A percentile compares a stretch with the other conserved stretches of the same genome.
These are phyloP conservation scores for Neoascochyta sp. DNA, from an alignment of 2,329 filamentous ascomycete species.

Conservation along the genomic window DNA sequence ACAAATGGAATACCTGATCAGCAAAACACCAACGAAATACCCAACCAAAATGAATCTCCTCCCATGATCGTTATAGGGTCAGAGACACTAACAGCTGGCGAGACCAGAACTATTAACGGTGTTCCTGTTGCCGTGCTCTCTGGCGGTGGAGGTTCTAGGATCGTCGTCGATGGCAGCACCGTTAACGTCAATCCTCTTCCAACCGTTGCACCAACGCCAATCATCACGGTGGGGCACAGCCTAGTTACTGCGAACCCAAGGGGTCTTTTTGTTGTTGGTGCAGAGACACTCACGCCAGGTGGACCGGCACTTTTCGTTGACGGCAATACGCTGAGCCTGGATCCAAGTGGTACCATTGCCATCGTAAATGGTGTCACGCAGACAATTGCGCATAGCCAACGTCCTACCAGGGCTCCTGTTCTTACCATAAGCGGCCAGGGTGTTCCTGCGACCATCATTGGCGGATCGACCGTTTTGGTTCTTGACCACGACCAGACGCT, in stretches of 20 bases:
- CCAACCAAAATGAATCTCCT: too few relatives aligned
- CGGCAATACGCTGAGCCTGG: constrained; percentile 35
- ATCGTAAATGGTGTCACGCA: constrained; percentile 36
- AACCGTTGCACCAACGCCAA: constrained; percentile 10
- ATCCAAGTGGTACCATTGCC: constrained; percentile 35
- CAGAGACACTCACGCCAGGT: constrained; percentile 33
- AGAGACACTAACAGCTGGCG: constrained; percentile 27
- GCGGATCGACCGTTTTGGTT: constrained; percentile 23
- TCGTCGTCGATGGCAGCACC: constrained; percentile 30
- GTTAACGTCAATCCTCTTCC: constrained; percentile 18
- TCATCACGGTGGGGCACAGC: constrained; percentile 24
- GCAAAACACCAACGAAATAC: too few relatives aligned
- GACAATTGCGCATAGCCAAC: constrained; percentile 19
- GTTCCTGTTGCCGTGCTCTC: constrained; percentile 26
- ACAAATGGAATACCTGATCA: constrained; percentile 5
- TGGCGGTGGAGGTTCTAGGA: constrained; percentile 16
- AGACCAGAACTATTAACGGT: constrained; percentile 31
- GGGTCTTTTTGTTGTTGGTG: constrained; percentile 33
- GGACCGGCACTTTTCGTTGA: constrained; percentile 36
- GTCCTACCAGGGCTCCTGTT: constrained; percentile 13
- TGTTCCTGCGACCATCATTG: constrained; percentile 21
- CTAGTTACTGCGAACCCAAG: constrained; percentile 31
- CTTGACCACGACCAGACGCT: constrained; percentile 14
- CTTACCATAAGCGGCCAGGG: constrained; percentile 19
- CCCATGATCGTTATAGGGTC: constrained; percentile 23